These are phyloP conservation scores for Podaxis sp. DNA, from an alignment of 768 basidiomycete species.

Conservation along the genomic window DNA sequence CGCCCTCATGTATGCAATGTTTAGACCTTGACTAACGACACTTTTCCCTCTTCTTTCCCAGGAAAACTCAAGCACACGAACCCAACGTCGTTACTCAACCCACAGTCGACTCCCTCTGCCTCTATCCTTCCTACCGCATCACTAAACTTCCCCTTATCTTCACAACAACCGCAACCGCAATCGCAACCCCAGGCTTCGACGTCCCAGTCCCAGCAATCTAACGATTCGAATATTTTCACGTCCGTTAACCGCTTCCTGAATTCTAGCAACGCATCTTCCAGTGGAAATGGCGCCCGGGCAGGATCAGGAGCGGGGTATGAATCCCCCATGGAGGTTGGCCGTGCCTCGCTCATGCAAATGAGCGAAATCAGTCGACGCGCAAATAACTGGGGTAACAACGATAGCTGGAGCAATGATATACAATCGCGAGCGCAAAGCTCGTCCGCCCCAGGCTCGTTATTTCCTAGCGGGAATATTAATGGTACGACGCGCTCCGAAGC, in stretches of 20 bases:
- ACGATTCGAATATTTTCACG: neutral
- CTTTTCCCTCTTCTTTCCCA: constrained; percentile 8
- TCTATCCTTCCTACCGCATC: constrained; percentile 6
- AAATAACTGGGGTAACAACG: constrained; percentile 27
- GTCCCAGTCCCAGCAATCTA: neutral
- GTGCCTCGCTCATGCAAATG: constrained; percentile 73
- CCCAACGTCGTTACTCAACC: constrained; percentile 3
- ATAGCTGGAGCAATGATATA: constrained; percentile 32
- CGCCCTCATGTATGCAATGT: neutral
- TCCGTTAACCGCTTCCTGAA: neutral
- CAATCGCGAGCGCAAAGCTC: neutral
- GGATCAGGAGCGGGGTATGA: constrained; percentile 12
- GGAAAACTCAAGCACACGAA: neutral
- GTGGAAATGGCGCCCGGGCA: neutral
- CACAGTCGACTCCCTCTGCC: constrained; percentile 6
- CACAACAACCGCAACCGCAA: constrained; percentile 1
- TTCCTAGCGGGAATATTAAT: constrained; percentile 4
- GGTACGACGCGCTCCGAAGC: constrained; percentile 40
- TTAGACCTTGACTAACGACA: neutral
- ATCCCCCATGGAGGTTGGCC: constrained; percentile 45
- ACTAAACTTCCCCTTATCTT: neutral
- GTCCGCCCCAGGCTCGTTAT: neutral
- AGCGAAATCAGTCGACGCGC: constrained; percentile 74
- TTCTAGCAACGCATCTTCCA: neutral
- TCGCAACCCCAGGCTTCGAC: neutral